Evolutionary conservation across 257 asterid genomes (phyloP), one percentile per base, ranked within the genome.

Genomic region (Anisodus acutangulus): DNA sequence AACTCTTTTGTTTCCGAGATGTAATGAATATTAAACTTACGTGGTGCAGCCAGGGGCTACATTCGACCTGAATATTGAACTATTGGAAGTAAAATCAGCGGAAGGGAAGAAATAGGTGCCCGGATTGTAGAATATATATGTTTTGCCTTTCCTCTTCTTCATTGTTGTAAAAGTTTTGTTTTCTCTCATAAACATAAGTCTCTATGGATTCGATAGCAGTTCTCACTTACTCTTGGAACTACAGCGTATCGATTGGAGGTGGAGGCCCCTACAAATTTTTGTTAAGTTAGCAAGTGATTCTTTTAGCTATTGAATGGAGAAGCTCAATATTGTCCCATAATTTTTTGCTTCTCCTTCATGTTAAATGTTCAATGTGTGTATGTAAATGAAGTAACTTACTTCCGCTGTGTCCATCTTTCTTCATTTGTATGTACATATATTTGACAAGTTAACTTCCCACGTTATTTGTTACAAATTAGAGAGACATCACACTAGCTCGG

Each of bases 41-140:
- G 35, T 84, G 37, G 76, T 91, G 94, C 97, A 95, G 99, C 94
- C 98, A 35, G 97, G 93, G 79, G 93, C 93, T 1, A 90, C 95
- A 17, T 95, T 95, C 60, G 95, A 94, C 62, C 88, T 95, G 82
- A 94, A 95, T 87, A 93, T 95, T 86, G 99, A 95, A 85, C 94
- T 95, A 68, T 70, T 95, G 93, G 87, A 93, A 93, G 96, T 93
- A 83, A 86, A 39, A 76, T 64, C 86, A 71, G 89, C 92, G 45
- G 92, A 88, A 84, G 78, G 84, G 83, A 91, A 91, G 88, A 88
- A 86, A 91, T 82, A 17, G 41, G 5, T 19, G 19, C 79, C 4
- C 3, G 9, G 83, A 80, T 49, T 41, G 58, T 11, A 45, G 31
- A 41, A 41, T 41, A 41, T 9, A 43, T 6, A 59, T 13, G 47